phyloP scores from a whole-genome alignment of 352 stramenopile genomes.

The Thalassiosira mediterranea region DNA sequence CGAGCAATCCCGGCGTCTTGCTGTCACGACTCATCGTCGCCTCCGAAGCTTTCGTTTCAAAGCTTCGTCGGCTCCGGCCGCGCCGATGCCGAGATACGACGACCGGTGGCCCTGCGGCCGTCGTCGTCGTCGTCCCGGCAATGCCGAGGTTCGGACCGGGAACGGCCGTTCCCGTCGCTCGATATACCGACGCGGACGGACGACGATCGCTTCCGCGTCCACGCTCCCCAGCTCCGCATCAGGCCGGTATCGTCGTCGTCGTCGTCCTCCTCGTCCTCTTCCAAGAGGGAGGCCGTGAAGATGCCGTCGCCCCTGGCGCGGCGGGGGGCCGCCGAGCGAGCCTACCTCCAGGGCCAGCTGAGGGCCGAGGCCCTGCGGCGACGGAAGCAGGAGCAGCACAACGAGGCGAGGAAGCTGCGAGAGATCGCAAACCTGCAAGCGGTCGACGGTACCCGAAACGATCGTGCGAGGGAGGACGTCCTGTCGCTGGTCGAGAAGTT shows the following conservation, averaged over 20 bases:
- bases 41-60: background rate
- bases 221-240: background rate
- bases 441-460: background rate
- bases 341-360: background rate
- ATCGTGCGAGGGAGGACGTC: background rate
- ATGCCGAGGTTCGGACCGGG: background rate
- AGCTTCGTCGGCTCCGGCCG: background rate
- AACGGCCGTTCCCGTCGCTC: background rate
- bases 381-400: background rate
- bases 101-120: constrained; percentile 3
- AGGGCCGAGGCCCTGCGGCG: background rate
- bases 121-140: background rate
- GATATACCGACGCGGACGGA: background rate
- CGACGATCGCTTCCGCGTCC: background rate
- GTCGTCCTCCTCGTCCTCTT: background rate
- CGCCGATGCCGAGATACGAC: constrained; percentile 1
- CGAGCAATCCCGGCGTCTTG: too few relatives aligned
- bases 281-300: too few relatives aligned
- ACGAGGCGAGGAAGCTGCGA: background rate
- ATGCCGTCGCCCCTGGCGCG: background rate
- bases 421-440: background rate
- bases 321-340: background rate
- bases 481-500: background rate
- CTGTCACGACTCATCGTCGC: too few relatives aligned
- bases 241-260: background rate